phyloP scores from a whole-genome alignment of 179 eudicot species.

The Gypsophila paniculata region DNA sequence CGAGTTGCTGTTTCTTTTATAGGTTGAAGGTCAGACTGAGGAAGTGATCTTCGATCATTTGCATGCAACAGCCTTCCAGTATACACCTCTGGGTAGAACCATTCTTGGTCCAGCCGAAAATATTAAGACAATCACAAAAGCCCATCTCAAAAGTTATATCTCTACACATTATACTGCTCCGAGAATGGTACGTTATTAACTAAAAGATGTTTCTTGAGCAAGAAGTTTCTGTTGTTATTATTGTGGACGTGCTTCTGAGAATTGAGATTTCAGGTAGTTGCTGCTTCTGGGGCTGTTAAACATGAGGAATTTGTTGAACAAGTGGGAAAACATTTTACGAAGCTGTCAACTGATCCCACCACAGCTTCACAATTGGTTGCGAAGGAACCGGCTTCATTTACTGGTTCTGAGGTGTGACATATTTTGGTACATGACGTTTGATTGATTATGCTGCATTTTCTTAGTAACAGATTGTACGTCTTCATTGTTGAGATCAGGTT shows the following conservation, averaged over 20 bases:
- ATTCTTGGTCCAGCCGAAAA: slow-evolving; percentile 49
- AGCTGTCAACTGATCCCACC: slow-evolving; percentile 43
- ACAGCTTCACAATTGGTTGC: slow-evolving; percentile 42
- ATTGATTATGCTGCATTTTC: neutral
- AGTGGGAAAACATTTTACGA: slow-evolving; percentile 38
- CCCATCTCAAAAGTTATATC: slow-evolving; percentile 42
- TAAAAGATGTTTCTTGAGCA: neutral
- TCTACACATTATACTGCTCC: slow-evolving; percentile 47
- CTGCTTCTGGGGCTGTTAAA: slow-evolving; percentile 48
- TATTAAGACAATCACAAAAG: slow-evolving; percentile 36
- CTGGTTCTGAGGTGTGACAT: slow-evolving; percentile 47
- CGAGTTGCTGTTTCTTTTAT: neutral
- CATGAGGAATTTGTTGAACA: slow-evolving; percentile 43
- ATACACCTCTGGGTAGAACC: slow-evolving; percentile 44
- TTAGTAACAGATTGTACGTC: neutral
- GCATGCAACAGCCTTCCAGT: slow-evolving; percentile 51
- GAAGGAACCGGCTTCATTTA: slow-evolving; percentile 41
- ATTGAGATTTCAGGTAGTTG: slow-evolving; percentile 31
- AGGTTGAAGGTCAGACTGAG: slow-evolving; percentile 48
- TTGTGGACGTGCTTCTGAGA: neutral
- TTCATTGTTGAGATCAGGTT: slow-evolving; percentile 33
- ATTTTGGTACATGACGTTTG: neutral
- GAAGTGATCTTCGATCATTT: slow-evolving; percentile 52
- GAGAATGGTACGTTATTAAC: slow-evolving; percentile 37
- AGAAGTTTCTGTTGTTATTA: neutral